Conservation (phyloP, 371 early-diverging fungal species). For the Nematocida sp. region DNA sequence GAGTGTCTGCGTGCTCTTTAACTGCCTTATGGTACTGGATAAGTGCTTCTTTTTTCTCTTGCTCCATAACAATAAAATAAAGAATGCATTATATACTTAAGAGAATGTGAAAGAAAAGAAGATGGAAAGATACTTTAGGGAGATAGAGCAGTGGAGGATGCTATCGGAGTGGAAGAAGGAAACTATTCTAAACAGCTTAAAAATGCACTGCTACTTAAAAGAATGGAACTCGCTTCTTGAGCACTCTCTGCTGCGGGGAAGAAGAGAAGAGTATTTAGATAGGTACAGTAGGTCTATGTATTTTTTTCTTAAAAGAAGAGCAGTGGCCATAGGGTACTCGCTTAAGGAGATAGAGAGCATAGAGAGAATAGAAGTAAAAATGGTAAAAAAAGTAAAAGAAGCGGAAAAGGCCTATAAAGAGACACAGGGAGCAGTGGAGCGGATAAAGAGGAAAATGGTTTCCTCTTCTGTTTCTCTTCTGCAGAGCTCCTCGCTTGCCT, state of each 20-base stretch:
- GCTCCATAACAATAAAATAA: slow-evolving; percentile 54
- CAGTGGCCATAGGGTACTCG: background rate
- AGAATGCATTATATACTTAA: background rate
- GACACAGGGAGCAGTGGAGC: background rate
- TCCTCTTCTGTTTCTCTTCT: background rate
- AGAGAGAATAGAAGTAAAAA: background rate
- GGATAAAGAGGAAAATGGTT: background rate
- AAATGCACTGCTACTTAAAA: background rate
- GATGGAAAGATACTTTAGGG: slow-evolving; percentile 10
- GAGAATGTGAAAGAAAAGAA: background rate
- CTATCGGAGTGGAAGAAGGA: slow-evolving; percentile 30
- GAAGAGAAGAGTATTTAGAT: background rate
- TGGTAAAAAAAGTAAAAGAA: background rate
- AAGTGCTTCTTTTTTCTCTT: slow-evolving; percentile 38
- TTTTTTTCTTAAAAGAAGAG: background rate
- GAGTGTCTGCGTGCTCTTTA: slow-evolving; percentile 8
- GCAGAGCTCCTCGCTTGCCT: background rate
- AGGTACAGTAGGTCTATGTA: background rate
- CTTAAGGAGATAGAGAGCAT: background rate
- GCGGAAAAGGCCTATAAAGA: background rate
- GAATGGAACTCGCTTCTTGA: background rate
- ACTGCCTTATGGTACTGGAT: slow-evolving; percentile 40
- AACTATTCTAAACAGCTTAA: background rate
- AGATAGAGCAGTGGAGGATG: slow-evolving; percentile 30
- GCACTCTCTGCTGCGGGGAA: background rate